Conservation (phyloP, 257 asterid species). For the Forsythia viridissima region DNA sequence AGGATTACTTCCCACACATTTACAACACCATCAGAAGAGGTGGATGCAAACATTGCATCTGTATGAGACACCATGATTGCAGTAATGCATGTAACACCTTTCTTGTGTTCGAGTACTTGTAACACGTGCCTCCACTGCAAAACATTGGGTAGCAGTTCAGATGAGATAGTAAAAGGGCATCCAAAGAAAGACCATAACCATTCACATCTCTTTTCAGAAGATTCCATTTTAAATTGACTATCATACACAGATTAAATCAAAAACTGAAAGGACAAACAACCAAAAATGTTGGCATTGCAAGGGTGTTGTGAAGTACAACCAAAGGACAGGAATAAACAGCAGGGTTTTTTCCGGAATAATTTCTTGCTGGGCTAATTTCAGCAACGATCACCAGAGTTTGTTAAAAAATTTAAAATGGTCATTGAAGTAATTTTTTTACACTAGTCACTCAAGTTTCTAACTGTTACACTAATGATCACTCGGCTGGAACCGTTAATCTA, state of each 20-base stretch:
- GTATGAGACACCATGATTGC: constrained; percentile 65
- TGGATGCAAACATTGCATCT: constrained; percentile 75
- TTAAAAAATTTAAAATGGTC: too few species aligned
- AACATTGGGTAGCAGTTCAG: constrained; percentile 16
- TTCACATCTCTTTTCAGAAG: not conserved
- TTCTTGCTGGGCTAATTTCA: not conserved
- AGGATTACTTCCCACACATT: constrained; percentile 70
- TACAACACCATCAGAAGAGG: constrained; percentile 85
- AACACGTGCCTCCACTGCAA: constrained; percentile 80
- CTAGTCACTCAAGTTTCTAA: too few species aligned
- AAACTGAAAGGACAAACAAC: not conserved
- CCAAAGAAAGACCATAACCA: constrained; percentile 1
- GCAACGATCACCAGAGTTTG: too few species aligned
- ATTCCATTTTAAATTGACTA: not conserved
- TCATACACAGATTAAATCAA: not conserved
- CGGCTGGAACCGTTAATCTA: too few species aligned
- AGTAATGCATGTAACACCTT: constrained; percentile 88
- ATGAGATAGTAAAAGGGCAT: constrained; percentile 8
- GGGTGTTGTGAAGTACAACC: not conserved
- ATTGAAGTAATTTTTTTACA: too few species aligned
- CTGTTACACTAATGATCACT: too few species aligned
- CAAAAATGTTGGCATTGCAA: not conserved
- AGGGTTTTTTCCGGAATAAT: not conserved
- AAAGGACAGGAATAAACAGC: not conserved
- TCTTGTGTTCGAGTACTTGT: constrained; percentile 81